A percentile compares a stretch with the other conserved stretches of the same genome.
These are phyloP conservation scores for Candida stauntonica DNA, from an alignment of 805 yeast genomes.

Conservation along the genomic window DNA sequence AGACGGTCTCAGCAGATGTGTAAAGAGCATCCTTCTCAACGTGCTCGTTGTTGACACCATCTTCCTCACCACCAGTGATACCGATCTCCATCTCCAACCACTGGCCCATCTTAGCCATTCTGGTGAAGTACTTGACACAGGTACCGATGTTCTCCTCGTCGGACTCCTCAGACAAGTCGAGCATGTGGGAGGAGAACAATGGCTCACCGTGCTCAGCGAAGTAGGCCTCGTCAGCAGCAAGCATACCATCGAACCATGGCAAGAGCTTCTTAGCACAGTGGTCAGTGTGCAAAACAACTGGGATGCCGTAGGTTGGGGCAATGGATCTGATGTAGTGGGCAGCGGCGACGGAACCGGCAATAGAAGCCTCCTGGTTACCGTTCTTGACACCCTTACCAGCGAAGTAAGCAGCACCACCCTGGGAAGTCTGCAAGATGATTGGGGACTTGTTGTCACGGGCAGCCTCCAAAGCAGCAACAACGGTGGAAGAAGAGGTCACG, in stretches of 20 bases:
- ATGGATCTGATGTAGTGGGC: constrained; percentile 94
- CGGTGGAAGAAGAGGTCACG: constrained; percentile 97
- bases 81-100: constrained; percentile 99
- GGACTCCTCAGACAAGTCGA: constrained; percentile 93
- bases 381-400: constrained; percentile 99
- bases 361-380: constrained; percentile 89
- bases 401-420: constrained; percentile 99
- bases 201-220: constrained; percentile 87
- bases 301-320: constrained; percentile 95
- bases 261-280: constrained; percentile 98
- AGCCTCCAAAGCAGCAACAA: constrained; percentile 93
- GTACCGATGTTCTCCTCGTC: constrained; percentile 94
- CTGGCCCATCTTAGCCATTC: constrained; percentile 91
- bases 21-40: constrained; percentile 83
- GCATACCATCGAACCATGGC: constrained; percentile 99
- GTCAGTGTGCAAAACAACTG: constrained; percentile 95
- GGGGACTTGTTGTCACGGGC: constrained; percentile 94
- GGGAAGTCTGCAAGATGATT: constrained; percentile 93
- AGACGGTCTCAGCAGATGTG: constrained; percentile 95
- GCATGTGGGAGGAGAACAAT: constrained; percentile 97
- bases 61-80: constrained; percentile 99
- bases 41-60: constrained; percentile 98
- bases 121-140: constrained; percentile 91
- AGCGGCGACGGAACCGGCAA: constrained; percentile 94
- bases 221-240: constrained; percentile 93